phyloP scores from a whole-genome alignment of 345 rosid genomes.

The Salix exigua region DNA sequence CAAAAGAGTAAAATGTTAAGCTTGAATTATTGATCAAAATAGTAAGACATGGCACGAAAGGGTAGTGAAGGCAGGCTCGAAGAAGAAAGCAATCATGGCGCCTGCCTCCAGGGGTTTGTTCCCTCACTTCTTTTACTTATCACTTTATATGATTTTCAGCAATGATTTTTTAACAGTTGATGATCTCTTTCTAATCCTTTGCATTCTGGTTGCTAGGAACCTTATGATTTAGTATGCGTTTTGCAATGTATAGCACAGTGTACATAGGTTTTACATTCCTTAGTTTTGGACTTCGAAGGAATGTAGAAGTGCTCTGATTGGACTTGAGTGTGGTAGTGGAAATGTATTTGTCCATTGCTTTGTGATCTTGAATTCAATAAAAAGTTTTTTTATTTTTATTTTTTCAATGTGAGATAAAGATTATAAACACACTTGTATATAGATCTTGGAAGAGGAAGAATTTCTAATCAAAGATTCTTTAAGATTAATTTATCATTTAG shows the following conservation, averaged over 20 bases:
- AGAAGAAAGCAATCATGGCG: constrained; percentile 69
- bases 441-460: too few relatives aligned
- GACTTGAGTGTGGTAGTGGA: background rate
- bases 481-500: too few relatives aligned
- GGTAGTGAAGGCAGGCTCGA: constrained; percentile 66
- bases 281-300: background rate
- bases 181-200: background rate
- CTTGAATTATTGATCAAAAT: too few relatives aligned
- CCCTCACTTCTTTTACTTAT: constrained; percentile 8
- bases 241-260: background rate
- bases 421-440: too few relatives aligned
- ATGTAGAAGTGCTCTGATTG: background rate
- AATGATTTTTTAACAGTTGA: background rate
- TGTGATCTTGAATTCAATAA: background rate
- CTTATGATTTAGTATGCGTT: background rate
- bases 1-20: too few relatives aligned
- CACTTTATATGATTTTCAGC: background rate
- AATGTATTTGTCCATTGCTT: background rate
- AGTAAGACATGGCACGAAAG: constrained; percentile 65
- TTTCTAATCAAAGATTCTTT: too few relatives aligned
- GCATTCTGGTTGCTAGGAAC: background rate
- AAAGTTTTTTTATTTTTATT: too few relatives aligned
- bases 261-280: background rate
- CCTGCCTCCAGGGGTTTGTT: constrained; percentile 94
- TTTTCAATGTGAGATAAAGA: too few relatives aligned